Base-by-base conservation (phyloP, 2,329 filamentous ascomycete genomes). In the Nemania abortiva region DNA sequence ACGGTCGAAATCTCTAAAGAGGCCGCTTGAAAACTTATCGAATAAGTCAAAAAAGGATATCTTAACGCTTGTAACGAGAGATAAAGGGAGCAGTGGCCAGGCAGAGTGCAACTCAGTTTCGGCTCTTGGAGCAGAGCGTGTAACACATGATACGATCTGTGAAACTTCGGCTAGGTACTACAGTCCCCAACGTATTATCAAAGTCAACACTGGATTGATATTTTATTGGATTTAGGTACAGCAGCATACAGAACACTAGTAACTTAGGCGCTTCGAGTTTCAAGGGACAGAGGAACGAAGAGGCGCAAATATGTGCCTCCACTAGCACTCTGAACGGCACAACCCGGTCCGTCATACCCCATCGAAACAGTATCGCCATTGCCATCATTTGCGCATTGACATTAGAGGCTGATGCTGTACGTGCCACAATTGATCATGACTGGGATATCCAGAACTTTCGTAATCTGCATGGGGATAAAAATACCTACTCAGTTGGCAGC, bases 381-480 rank as follows among this genome's bases (percentile, higher is more conserved):
- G 57, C 57, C 42, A 52, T 66, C 11, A 50, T 66, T 39, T 66
- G 57, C 31, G 64, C 64, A 4, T 18, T 66, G 1, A 4, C 39
- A 29, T 34, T 61, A 3, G 64, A 66, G 31, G 64, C 64, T 42
- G 42, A 66, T 15, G 57, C 64, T 37, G 64, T 62, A 22, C 15
- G 49, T 2, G 22, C 50, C 11, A 11, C 56, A 39, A 52, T 66
- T 39, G 57, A 66, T 20, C 57, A 56, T 20, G 20, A 56, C 39
- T 66, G 57, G 57, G 29, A 66, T n/a, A 61, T 66, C 5, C 63
- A 66, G 22, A 27, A 11, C 0, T 65, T 58, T 5, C 6, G 55
- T 7, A 60, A 52, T 15, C 6, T 27, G 24, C 27, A 52, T 20
- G 29, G 56, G 7, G 64, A 66, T 42, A 50, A 39, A 27, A 66